Percentiles rank a stretch among this genome's conserved stretches.
phyloP scores from a whole-genome alignment of 345 rosid genomes.

The Draba incana region DNA sequence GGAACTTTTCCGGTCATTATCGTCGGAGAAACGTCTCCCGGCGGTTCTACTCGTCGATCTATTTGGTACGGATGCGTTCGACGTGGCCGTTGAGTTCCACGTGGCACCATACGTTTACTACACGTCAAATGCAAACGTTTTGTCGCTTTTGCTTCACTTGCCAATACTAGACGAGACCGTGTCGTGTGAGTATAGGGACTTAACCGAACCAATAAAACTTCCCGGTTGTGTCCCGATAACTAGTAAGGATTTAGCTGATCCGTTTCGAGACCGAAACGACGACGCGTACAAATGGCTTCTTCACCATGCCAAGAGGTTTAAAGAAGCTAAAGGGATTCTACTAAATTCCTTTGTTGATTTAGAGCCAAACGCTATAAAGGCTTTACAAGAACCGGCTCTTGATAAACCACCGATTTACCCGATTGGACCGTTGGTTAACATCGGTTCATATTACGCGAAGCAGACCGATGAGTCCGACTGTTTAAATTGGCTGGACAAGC shows the following conservation, averaged over 20 bases:
- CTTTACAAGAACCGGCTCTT: slow-evolving; percentile 35
- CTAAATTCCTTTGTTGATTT: slow-evolving; percentile 48
- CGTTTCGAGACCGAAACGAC: slow-evolving; percentile 41
- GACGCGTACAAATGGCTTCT: slow-evolving; percentile 47
- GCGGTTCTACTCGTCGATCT: slow-evolving; percentile 49
- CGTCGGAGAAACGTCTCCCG: slow-evolving; percentile 21
- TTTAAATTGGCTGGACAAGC: slow-evolving; percentile 54
- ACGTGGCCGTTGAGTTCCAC: slow-evolving; percentile 41
- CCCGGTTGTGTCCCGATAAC: slow-evolving; percentile 51
- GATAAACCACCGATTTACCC: slow-evolving; percentile 48
- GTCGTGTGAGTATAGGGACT: slow-evolving; percentile 44
- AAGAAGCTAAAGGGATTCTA: slow-evolving; percentile 47
- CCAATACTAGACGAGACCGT: slow-evolving; percentile 45
- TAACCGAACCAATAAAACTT: slow-evolving; percentile 46
- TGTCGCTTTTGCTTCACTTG: slow-evolving; percentile 42
- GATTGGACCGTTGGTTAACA: slow-evolving; percentile 46
- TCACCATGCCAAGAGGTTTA: slow-evolving; percentile 32
- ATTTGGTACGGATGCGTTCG: slow-evolving; percentile 49
- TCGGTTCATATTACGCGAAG: not conserved
- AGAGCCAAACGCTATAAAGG: slow-evolving; percentile 44
- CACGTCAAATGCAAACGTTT: slow-evolving; percentile 35
- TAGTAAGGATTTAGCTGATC: slow-evolving; percentile 44
- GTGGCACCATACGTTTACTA: slow-evolving; percentile 46
- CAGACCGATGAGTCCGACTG: slow-evolving; percentile 35
- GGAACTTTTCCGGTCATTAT: slow-evolving; percentile 30